phyloP scores from a whole-genome alignment of 495 filamentous ascomycete species.

The Aspergillus baeticus region DNA sequence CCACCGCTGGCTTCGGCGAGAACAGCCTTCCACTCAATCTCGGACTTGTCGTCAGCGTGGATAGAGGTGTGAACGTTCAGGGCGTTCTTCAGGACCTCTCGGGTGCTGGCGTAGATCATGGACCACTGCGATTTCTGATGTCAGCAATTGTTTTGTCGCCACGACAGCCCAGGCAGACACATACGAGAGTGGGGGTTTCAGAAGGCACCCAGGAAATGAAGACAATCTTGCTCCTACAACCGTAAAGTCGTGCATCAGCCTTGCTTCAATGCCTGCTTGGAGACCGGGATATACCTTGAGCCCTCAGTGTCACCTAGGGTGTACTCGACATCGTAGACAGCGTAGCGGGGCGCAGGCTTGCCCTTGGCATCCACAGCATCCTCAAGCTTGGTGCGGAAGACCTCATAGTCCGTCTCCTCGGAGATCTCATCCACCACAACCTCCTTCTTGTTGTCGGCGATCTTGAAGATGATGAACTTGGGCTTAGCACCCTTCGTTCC shows the following conservation, averaged over 20 bases:
- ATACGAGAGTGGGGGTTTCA: slow-evolving; percentile 77
- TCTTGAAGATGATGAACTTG: slow-evolving; percentile 98
- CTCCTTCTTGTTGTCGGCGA: slow-evolving; percentile 86
- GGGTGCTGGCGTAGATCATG: slow-evolving; percentile 97
- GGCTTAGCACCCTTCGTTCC: slow-evolving; percentile 65
- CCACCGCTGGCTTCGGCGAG: slow-evolving; percentile 81
- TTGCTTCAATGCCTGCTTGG: neutral
- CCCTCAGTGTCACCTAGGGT: slow-evolving; percentile 77
- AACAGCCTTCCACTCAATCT: slow-evolving; percentile 82
- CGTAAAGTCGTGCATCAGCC: slow-evolving; percentile 1
- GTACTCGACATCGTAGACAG: slow-evolving; percentile 91
- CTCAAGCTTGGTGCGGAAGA: slow-evolving; percentile 77
- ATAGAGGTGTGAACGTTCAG: slow-evolving; percentile 77
- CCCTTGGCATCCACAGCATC: slow-evolving; percentile 68
- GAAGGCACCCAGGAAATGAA: slow-evolving; percentile 93
- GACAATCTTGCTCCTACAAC: slow-evolving; percentile 83
- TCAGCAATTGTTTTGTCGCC: slow-evolving; percentile 23
- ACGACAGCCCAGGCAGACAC: slow-evolving; percentile 26
- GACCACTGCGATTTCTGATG: slow-evolving; percentile 39
- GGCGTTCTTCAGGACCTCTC: slow-evolving; percentile 84
- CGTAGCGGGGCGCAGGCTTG: slow-evolving; percentile 71
- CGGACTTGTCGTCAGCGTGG: slow-evolving; percentile 89
- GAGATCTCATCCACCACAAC: slow-evolving; percentile 80
- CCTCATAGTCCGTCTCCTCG: slow-evolving; percentile 64
- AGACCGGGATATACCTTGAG: slow-evolving; percentile 55